Base-by-base conservation (phyloP, 2,329 filamentous ascomycete species). In the Corynespora cassiicola region DNA sequence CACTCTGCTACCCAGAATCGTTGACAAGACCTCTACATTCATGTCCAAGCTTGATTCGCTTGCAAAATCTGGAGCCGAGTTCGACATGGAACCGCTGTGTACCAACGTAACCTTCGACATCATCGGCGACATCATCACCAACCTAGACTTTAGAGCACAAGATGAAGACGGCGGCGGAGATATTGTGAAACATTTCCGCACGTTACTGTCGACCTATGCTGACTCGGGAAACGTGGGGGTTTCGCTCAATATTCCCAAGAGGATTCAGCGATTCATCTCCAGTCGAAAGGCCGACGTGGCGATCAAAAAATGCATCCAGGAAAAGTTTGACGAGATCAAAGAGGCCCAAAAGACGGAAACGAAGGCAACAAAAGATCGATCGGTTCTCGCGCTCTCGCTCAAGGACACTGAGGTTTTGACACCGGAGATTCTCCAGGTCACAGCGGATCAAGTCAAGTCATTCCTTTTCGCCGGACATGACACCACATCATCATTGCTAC, bases 401-500 rank as follows among this genome's bases (percentile, higher is more conserved):
- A 50, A 58, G 37, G 47, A 61, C 16, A 52, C 55, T 15, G 61
- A 57, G 11, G 38, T 42, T 2, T 50, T 75, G 9, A 71, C 72
- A 11, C 52, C 56, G 1, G 56, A 63, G 9, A 64, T 68, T 36
- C 56, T 66, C 10, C 56, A 65, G 29, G 59, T 53, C 8, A 70
- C 65, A 1, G 65, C 72, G 23, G 68, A 73, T 20, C 58, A 64
- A 31, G 45, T 66, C 47, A 74, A 73, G 43, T 65, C 67, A 0
- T 75, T 75, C 47, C 47, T 75, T 10, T 75, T 76, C 39, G 73
- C 73, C 2, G 73, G 73, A 1, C 73, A 75, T 43, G 73, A 76
- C 39, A 76, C 73, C 0, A 75, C 71, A 1, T 63, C 62, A 1
- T 66, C 61, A 15, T 38, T 63, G 1, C 41, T 67, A 3, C 61